Evolutionary conservation across 1,139 yeast species (phyloP).

Genomic region (Debaryomyces robertsiae): DNA sequence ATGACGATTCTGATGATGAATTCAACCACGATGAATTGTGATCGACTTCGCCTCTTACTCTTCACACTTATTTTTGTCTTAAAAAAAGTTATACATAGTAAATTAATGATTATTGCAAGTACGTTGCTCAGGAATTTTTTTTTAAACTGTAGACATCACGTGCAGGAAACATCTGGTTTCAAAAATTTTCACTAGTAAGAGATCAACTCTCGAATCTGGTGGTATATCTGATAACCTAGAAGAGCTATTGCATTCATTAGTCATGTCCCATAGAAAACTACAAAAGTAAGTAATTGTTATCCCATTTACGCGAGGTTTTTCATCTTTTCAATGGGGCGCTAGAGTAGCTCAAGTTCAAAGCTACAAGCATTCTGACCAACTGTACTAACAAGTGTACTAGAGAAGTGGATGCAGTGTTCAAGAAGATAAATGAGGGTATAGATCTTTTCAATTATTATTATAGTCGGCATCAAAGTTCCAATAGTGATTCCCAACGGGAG

Average conservation of each 20-base stretch:
- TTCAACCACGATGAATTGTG: conserved; percentile 61
- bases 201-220: conserved; percentile 3
- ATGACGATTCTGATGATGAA: conserved; percentile 64
- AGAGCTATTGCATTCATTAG: conserved; percentile 5
- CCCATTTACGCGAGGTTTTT: background rate
- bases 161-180: conserved; percentile 8
- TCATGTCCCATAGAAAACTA: conserved; percentile 47
- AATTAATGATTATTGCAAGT: too few relatives aligned
- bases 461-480: conserved; percentile 46
- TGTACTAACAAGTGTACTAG: conserved; percentile 25
- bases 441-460: conserved; percentile 65
- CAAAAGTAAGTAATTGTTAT: conserved; percentile 47
- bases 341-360: background rate
- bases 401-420: conserved; percentile 94
- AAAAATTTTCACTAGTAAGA: conserved; percentile 7
- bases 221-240: conserved; percentile 2
- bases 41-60: conserved; percentile 8
- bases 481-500: conserved; percentile 89
- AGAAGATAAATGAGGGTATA: conserved; percentile 93
- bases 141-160: conserved; percentile 4
- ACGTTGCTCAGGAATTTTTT: background rate
- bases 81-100: background rate
- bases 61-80: background rate
- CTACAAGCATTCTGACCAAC: background rate
- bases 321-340: background rate